Percentiles rank a stretch among this genome's conserved stretches.
Evolutionary conservation across 306 rosid genomes (phyloP).

Genomic region (Trifolium subterraneum): DNA sequence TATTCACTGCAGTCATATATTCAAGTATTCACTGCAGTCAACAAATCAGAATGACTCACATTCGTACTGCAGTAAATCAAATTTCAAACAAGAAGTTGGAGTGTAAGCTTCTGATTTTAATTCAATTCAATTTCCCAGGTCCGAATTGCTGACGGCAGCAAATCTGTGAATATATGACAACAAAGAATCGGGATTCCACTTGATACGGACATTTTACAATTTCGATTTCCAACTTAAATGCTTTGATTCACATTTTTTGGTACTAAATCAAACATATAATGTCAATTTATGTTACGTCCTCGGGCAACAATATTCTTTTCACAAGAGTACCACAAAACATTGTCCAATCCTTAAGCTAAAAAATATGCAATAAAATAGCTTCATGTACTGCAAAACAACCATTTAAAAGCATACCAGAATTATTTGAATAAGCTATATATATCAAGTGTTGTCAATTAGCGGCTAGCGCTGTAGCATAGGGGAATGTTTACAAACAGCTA

Average conservation of each 20-base stretch:
- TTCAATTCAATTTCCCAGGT: not conserved
- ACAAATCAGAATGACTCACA: conserved; percentile 13
- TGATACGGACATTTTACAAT: conserved; percentile 2
- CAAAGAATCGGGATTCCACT: not conserved
- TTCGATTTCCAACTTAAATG: not conserved
- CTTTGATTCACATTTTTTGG: not conserved
- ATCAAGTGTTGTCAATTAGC: too few relatives aligned
- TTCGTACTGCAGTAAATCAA: not conserved
- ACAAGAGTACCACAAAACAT: conserved; percentile 19
- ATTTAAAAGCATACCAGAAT: conserved; percentile 20
- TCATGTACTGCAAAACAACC: not conserved
- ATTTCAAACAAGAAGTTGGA: not conserved
- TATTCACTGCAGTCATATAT: too few relatives aligned
- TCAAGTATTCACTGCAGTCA: not conserved
- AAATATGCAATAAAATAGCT: conserved; percentile 22
- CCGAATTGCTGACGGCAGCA: not conserved
- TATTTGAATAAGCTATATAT: not conserved
- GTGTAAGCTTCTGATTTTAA: not conserved
- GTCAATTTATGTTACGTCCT: not conserved
- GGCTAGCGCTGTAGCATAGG: too few relatives aligned
- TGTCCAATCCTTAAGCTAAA: conserved; percentile 26
- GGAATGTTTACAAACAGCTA: too few relatives aligned
- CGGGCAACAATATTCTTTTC: conserved; percentile 12
- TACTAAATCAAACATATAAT: not conserved
- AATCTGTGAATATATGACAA: not conserved